A percentile compares a stretch with the other conserved stretches of the same genome.
Conservation (phyloP, 495 filamentous ascomycete species). For the Astrocystis sublimbata region DNA sequence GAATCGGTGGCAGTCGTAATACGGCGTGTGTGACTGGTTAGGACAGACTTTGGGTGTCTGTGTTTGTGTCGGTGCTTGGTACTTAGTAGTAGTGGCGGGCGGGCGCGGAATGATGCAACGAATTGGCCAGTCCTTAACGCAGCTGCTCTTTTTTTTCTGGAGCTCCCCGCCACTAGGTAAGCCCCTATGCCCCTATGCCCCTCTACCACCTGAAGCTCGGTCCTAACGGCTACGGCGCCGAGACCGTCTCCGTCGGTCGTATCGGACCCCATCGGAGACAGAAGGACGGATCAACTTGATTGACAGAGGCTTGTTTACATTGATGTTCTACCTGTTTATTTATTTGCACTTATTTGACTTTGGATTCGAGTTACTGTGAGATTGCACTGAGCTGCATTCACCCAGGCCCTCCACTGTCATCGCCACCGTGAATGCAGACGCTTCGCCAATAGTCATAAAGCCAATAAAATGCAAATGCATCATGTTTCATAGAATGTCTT, state of each 20-base stretch:
- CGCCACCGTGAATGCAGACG: neutral
- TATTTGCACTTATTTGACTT: too few species aligned
- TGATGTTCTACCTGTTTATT: too few species aligned
- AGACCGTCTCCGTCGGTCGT: slow-evolving; percentile 16
- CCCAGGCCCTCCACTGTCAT: neutral
- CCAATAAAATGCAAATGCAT: neutral
- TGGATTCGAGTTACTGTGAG: too few species aligned
- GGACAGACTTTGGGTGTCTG: neutral
- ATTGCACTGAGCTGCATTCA: neutral
- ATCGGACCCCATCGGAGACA: neutral
- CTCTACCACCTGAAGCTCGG: slow-evolving; percentile 32
- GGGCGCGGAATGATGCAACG: slow-evolving; percentile 30
- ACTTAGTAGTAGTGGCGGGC: too few species aligned
- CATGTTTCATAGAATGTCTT: neutral
- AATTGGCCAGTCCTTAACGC: slow-evolving; percentile 21
- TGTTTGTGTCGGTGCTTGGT: neutral
- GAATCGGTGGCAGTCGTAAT: neutral
- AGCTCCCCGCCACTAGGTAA: too few species aligned
- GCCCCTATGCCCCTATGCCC: too few species aligned
- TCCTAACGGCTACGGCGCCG: slow-evolving; percentile 30
- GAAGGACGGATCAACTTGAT: neutral
- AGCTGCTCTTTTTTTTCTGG: slow-evolving; percentile 17
- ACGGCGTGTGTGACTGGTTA: neutral
- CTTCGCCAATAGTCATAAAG: neutral
- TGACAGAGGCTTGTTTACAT: too few species aligned